phyloP scores from a whole-genome alignment of 495 filamentous ascomycete genomes.

The Aspergillus sclerotiicarbonarius region DNA sequence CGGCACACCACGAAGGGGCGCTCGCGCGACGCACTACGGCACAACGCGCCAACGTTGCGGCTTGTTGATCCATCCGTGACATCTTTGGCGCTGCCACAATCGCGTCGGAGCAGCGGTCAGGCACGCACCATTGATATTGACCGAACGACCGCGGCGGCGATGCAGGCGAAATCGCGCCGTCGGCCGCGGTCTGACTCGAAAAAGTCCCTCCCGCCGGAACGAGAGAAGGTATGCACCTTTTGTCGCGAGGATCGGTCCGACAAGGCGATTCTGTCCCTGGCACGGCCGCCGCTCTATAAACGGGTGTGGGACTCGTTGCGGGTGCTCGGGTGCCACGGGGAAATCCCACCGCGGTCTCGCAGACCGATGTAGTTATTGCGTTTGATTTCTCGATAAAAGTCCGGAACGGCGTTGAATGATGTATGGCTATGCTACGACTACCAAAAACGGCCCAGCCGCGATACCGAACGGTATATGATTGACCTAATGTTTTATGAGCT shows the following conservation, averaged over 20 bases:
- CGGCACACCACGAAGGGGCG: slow-evolving; percentile 21
- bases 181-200: slow-evolving; percentile 36
- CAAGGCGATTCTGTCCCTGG: slow-evolving; percentile 19
- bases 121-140: slow-evolving; percentile 32
- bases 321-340: slow-evolving; percentile 26
- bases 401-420: slow-evolving; percentile 12
- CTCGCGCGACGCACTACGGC: slow-evolving; percentile 29
- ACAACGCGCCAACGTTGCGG: slow-evolving; percentile 35
- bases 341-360: slow-evolving; percentile 16
- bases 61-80: slow-evolving; percentile 42
- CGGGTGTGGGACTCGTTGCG: slow-evolving; percentile 32
- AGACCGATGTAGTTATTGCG: slow-evolving; percentile 15
- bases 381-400: slow-evolving; percentile 4
- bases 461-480: slow-evolving; percentile 7
- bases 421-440: slow-evolving; percentile 8
- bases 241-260: slow-evolving; percentile 40
- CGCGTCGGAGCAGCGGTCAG: slow-evolving; percentile 30
- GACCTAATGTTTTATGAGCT: slow-evolving; percentile 22
- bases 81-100: slow-evolving; percentile 32
- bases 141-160: slow-evolving; percentile 37
- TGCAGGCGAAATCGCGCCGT: slow-evolving; percentile 39
- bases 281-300: slow-evolving; percentile 26
- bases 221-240: slow-evolving; percentile 32
- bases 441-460: neutral
- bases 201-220: slow-evolving; percentile 6